Evolutionary conservation across 2,329 filamentous ascomycete species (phyloP).

Genomic region (Neonectria sp.): DNA sequence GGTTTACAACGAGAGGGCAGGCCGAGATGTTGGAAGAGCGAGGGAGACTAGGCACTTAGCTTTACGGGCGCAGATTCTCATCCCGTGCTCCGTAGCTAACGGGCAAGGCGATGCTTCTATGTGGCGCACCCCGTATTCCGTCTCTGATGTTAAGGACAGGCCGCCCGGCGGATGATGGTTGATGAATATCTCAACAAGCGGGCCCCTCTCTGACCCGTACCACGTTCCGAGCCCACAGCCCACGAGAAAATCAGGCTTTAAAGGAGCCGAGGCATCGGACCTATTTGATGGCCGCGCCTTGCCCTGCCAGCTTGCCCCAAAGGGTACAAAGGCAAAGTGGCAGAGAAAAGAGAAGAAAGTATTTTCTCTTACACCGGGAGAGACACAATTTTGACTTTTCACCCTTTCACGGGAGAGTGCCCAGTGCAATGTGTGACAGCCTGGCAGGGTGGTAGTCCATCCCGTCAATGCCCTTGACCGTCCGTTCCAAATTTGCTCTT

Average conservation of each 20-base stretch:
- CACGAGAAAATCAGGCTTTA: constrained; percentile 25
- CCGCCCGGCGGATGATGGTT: constrained; percentile 16
- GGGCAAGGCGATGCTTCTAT: not conserved
- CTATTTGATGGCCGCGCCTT: constrained; percentile 12
- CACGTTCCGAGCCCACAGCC: constrained; percentile 19
- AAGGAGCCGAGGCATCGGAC: constrained; percentile 27
- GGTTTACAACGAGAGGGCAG: not conserved
- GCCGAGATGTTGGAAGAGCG: not conserved
- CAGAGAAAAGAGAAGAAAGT: not conserved
- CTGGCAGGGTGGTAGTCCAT: not conserved
- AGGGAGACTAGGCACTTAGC: not conserved
- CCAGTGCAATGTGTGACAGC: not conserved
- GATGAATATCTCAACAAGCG: constrained; percentile 28
- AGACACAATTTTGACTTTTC: not conserved
- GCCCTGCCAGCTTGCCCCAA: not conserved
- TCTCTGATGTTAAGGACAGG: constrained; percentile 13
- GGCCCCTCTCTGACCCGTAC: constrained; percentile 14
- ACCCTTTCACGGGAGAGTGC: not conserved
- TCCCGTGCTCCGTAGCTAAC: not conserved
- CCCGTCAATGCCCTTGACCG: not conserved
- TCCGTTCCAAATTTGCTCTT: constrained; percentile 10
- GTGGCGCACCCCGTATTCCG: constrained; percentile 1
- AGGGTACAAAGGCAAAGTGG: not conserved
- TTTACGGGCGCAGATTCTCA: not conserved
- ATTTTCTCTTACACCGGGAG: constrained; percentile 1